Conservation (phyloP, 768 basidiomycete genomes). For the Termitomyces sp. region DNA sequence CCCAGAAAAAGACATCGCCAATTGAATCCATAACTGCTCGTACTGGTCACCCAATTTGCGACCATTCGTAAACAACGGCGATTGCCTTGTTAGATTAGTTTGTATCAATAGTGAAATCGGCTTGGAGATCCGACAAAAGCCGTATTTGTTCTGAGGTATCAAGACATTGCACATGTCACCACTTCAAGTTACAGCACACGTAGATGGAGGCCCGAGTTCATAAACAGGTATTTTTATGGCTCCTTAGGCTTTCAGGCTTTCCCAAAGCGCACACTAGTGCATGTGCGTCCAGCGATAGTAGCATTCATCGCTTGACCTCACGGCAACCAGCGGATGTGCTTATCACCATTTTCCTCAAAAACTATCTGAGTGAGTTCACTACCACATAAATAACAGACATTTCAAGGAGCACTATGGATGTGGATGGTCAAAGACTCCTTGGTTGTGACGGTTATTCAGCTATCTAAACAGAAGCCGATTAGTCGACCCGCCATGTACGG, state of each 20-base stretch:
- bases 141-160: slow-evolving; percentile 66
- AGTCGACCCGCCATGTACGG: neutral
- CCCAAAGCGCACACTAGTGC: neutral
- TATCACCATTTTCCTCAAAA: neutral
- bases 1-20: slow-evolving; percentile 71
- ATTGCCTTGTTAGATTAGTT: slow-evolving; percentile 38
- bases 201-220: slow-evolving; percentile 92
- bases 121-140: slow-evolving; percentile 51
- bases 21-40: slow-evolving; percentile 58
- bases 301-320: no score
- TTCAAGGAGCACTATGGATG: neutral
- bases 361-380: neutral
- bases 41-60: slow-evolving; percentile 48
- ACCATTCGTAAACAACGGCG: slow-evolving; percentile 69
- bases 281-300: neutral
- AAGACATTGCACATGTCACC: slow-evolving; percentile 1
- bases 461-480: neutral
- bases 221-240: slow-evolving; percentile 90
- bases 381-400: neutral
- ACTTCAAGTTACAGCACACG: slow-evolving; percentile 28
- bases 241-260: no score
- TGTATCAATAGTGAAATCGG: slow-evolving; percentile 42
- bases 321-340: neutral
- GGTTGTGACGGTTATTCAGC: neutral
- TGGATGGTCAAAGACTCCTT: neutral